These are phyloP conservation scores for Botrytis sinoallii DNA, from an alignment of 2,329 filamentous ascomycete species.

Conservation along the genomic window DNA sequence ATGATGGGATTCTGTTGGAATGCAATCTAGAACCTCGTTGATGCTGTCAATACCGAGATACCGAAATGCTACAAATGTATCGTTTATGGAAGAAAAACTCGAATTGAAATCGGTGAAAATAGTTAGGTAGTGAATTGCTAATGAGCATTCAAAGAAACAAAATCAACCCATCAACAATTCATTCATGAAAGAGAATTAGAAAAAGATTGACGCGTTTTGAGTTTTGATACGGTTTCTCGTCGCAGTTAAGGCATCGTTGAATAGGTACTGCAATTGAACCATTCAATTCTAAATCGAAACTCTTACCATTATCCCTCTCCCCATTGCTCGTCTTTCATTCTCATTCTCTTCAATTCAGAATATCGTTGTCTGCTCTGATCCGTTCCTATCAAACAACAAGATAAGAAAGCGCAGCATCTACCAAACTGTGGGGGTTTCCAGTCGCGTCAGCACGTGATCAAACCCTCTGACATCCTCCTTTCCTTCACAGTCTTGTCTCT, in stretches of 20 bases:
- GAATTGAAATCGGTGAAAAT: not conserved
- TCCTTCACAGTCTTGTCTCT: not conserved
- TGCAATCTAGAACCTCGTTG: not conserved
- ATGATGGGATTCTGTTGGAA: not conserved
- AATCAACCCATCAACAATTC: not conserved
- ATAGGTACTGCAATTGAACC: not conserved
- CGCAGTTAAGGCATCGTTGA: not conserved
- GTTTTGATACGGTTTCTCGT: not conserved
- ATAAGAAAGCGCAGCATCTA: not conserved
- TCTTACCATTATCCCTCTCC: not conserved
- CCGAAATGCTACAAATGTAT: not conserved
- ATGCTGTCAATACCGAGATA: not conserved
- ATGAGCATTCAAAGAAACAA: not conserved
- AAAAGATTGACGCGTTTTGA: not conserved
- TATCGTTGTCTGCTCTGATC: not conserved
- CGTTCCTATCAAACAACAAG: not conserved
- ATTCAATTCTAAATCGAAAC: not conserved
- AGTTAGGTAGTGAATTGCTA: not conserved
- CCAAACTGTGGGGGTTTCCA: not conserved
- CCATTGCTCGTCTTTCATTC: not conserved
- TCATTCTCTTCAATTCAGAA: not conserved
- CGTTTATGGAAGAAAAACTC: not conserved
- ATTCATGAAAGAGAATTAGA: not conserved
- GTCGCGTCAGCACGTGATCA: not conserved
- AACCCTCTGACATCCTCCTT: not conserved